Base-by-base conservation (phyloP, 345 rosid species). In the Cardamine resedifolia region DNA sequence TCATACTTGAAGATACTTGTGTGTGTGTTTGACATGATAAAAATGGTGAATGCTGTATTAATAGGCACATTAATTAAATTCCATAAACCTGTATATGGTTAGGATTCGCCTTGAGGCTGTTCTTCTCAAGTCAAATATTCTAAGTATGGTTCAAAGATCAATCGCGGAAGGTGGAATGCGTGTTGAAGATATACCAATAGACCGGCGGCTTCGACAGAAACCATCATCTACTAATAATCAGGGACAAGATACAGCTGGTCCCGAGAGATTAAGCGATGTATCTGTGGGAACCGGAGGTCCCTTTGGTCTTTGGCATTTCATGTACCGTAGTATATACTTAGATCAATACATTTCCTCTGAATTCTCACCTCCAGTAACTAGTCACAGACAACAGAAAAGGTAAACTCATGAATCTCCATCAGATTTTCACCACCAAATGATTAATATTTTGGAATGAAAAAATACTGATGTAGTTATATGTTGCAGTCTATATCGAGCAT, bases 221-320 rank as follows among this genome's bases (percentile, higher is more conserved):
- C 78, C 78, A 52, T 30, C 87, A 72, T 21, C 80, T 49, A 23
- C 50, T 21, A 34, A 21, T 64, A 50, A 49, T 39, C 63, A 56
- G 20, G 47, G 56, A 30, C 76, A 64, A 58, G 71, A 26, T 7
- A 70, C 85, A 19, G 77, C 86, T 70, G 81, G 81, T 75, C 83
- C 82, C 39, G 88, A 86, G 58, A 77, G 78, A 78, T 41, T 77
- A 55, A 79, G 70, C 53, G 91, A 92, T 51, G 76, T 86, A 12
- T 72, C 71, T 78, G 78, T 77, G 63, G 95, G 97, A 59, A 80
- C 85, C 15, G 98, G 99, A 66, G 99, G 97, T 63, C 96, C 96
- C 49, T 87, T 88, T 58, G 99, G 98, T 78, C 86, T 96, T 34
- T 92, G 98, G 98, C 96, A 96, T 86, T 96, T 96, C 82, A 88